Evolutionary conservation across 805 yeast species (phyloP).

Genomic region (Yamadazyma sp.): DNA sequence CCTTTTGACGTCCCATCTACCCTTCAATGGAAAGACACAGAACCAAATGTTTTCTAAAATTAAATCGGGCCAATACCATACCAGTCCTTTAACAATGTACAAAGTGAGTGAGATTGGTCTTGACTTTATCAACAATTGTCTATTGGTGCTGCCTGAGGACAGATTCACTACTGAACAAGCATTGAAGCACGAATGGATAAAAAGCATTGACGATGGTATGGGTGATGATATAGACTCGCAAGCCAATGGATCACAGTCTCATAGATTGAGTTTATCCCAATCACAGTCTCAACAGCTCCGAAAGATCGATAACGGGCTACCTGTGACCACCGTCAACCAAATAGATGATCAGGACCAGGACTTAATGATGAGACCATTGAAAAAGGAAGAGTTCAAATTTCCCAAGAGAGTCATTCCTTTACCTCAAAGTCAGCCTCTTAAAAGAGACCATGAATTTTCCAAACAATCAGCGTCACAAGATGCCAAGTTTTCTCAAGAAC

Average conservation of each 20-base stretch:
- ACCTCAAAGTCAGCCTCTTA: constrained; percentile 38
- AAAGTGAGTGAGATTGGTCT: constrained; percentile 67
- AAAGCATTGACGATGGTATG: constrained; percentile 22
- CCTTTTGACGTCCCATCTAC: constrained; percentile 86
- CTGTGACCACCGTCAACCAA: constrained; percentile 36
- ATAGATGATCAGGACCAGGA: constrained; percentile 40
- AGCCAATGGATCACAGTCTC: constrained; percentile 19
- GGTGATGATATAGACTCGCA: constrained; percentile 14
- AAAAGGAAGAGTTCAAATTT: constrained; percentile 39
- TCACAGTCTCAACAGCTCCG: constrained; percentile 66
- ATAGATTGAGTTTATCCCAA: constrained; percentile 59
- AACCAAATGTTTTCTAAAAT: constrained; percentile 79
- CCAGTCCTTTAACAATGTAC: constrained; percentile 65
- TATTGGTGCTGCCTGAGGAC: constrained; percentile 72
- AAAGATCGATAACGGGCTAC: constrained; percentile 36
- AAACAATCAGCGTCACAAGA: constrained; percentile 5
- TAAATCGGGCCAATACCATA: constrained; percentile 74
- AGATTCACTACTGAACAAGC: constrained; percentile 79
- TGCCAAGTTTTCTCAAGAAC: constrained; percentile 1
- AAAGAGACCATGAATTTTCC: neutral
- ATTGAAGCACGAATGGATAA: constrained; percentile 80
- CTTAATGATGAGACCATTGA: constrained; percentile 42
- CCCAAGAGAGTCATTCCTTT: constrained; percentile 45
- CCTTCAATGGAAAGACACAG: constrained; percentile 92
- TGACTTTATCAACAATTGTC: constrained; percentile 65